phyloP scores from a whole-genome alignment of 805 yeast genomes.

The Hyphopichia homilentoma region DNA sequence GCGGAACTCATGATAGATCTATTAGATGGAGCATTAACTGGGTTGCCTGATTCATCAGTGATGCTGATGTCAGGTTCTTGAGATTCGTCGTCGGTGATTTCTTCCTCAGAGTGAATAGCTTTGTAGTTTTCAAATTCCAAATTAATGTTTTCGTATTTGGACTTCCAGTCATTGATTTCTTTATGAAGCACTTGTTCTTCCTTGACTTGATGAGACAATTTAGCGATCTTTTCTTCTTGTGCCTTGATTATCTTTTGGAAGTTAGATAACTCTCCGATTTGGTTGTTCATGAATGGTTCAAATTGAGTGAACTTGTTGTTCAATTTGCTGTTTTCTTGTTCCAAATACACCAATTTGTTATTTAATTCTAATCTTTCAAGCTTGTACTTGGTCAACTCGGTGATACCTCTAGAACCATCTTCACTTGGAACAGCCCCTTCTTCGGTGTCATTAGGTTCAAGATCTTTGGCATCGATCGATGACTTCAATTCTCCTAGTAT shows the following conservation, averaged over 20 bases:
- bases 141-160: constrained; percentile 40
- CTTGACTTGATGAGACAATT: constrained; percentile 37
- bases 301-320: constrained; percentile 40
- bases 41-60: constrained; percentile 3
- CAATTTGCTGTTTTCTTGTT: constrained; percentile 42
- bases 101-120: constrained; percentile 29
- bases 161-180: constrained; percentile 46
- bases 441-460: constrained; percentile 18
- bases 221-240: constrained; percentile 46
- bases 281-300: constrained; percentile 51
- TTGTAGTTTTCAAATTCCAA: constrained; percentile 42
- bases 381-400: constrained; percentile 36
- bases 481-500: constrained; percentile 29
- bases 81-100: constrained; percentile 25
- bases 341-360: constrained; percentile 42
- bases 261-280: constrained; percentile 48
- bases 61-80: constrained; percentile 10
- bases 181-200: constrained; percentile 43
- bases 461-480: constrained; percentile 20
- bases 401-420: constrained; percentile 13
- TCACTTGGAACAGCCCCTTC: constrained; percentile 6
- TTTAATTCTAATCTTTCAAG: constrained; percentile 42
- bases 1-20: constrained; percentile 20
- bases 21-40: constrained; percentile 11
- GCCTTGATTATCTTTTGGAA: constrained; percentile 52